Evolutionary conservation across 2,329 filamentous ascomycete genomes (phyloP).

Genomic region (Zalaria sp.): DNA sequence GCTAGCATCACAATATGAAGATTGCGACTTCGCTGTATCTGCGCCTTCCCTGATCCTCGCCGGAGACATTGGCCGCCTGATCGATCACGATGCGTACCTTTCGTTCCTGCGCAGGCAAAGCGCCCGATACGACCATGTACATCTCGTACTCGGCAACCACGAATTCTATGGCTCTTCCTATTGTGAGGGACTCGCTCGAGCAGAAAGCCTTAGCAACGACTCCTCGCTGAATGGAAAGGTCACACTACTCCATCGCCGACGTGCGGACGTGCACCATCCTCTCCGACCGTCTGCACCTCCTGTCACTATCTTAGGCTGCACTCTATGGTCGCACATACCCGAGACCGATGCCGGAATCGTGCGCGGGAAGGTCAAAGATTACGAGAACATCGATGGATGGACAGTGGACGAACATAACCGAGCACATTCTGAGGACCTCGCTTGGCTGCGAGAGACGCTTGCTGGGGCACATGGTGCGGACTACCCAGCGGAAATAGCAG

Average conservation of each 20-base stretch:
- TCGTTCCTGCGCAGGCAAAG: slow-evolving; percentile 29
- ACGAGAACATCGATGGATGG: slow-evolving; percentile 38
- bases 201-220: slow-evolving; percentile 25
- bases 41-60: slow-evolving; percentile 31
- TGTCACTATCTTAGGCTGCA: slow-evolving; percentile 40
- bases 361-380: slow-evolving; percentile 30
- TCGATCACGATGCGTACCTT: slow-evolving; percentile 31
- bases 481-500: not conserved
- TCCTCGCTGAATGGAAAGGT: slow-evolving; percentile 23
- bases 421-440: slow-evolving; percentile 30
- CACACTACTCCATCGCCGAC: slow-evolving; percentile 23
- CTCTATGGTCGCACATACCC: slow-evolving; percentile 37
- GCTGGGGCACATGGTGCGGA: not conserved
- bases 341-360: slow-evolving; percentile 18
- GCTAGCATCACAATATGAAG: slow-evolving; percentile 10
- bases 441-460: slow-evolving; percentile 35
- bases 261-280: slow-evolving; percentile 19
- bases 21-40: slow-evolving; percentile 25
- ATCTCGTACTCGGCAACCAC: slow-evolving; percentile 40
- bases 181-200: slow-evolving; percentile 22
- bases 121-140: slow-evolving; percentile 28
- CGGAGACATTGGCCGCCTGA: slow-evolving; percentile 37
- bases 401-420: slow-evolving; percentile 33
- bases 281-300: slow-evolving; percentile 10
- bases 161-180: slow-evolving; percentile 37